Evolutionary conservation across 257 asterid genomes (phyloP).

Genomic region (Cinchona pubescens): DNA sequence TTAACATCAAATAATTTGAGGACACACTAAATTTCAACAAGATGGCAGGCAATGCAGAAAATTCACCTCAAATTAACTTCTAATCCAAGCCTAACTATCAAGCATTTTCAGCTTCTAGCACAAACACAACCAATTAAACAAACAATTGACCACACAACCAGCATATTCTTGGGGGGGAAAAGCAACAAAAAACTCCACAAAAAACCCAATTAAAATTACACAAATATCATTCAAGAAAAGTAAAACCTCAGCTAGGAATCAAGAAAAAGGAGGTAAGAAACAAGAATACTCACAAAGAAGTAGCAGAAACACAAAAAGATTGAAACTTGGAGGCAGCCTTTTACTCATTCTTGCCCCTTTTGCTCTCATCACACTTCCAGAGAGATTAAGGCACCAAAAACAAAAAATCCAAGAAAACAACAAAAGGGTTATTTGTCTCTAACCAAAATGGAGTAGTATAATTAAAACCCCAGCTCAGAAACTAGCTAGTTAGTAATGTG

Average conservation of each 20-base stretch:
- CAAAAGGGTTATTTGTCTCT: background rate
- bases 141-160: background rate
- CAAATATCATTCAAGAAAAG: slow-evolving; percentile 26
- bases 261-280: slow-evolving; percentile 9
- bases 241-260: slow-evolving; percentile 7
- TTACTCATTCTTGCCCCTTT: slow-evolving; percentile 45
- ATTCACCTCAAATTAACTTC: background rate
- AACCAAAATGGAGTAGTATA: background rate
- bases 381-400: slow-evolving; percentile 16
- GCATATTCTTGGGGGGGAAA: background rate
- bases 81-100: background rate
- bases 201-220: slow-evolving; percentile 1
- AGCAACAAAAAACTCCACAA: slow-evolving; percentile 1
- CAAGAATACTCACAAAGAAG: slow-evolving; percentile 49
- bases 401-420: slow-evolving; percentile 9
- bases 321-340: slow-evolving; percentile 35
- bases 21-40: background rate
- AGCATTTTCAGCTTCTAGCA: background rate
- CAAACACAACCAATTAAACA: background rate
- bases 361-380: slow-evolving; percentile 26
- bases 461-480: slow-evolving; percentile 3
- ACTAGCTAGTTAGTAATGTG: slow-evolving; percentile 10
- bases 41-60: slow-evolving; percentile 1
- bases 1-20: background rate
- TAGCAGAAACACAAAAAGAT: slow-evolving; percentile 32